A percentile compares a stretch with the other conserved stretches of the same genome.
phyloP scores from a whole-genome alignment of 192 early-diverging fungal species.

The Endogone sp. region DNA sequence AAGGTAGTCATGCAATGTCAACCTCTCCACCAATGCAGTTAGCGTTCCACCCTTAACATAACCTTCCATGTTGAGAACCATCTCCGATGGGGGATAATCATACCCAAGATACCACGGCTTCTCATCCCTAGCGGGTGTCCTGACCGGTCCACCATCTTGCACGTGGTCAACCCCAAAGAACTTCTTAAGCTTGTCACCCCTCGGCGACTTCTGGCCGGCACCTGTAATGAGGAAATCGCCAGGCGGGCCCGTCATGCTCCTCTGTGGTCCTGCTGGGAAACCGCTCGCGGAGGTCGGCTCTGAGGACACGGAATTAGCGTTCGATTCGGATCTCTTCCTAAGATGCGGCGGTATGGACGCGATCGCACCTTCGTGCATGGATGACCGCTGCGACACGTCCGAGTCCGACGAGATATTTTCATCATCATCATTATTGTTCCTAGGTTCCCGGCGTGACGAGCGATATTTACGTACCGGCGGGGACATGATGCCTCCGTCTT shows the following conservation, averaged over 20 bases:
- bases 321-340: slow-evolving; percentile 4
- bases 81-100: slow-evolving; percentile 67
- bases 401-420: slow-evolving; percentile 12
- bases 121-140: slow-evolving; percentile 16
- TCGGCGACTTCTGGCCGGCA: slow-evolving; percentile 6
- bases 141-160: slow-evolving; percentile 9
- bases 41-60: slow-evolving; percentile 90
- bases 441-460: neutral
- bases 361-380: neutral
- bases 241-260: neutral
- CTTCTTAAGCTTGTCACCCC: slow-evolving; percentile 40
- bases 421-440: slow-evolving; percentile 7
- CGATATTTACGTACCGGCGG: neutral
- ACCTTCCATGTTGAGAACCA: slow-evolving; percentile 84
- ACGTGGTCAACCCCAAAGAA: slow-evolving; percentile 59
- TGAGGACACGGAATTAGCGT: neutral
- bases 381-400: slow-evolving; percentile 8
- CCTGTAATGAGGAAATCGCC: slow-evolving; percentile 3
- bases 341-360: neutral
- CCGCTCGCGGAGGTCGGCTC: neutral
- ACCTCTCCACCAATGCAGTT: slow-evolving; percentile 76
- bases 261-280: neutral
- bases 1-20: slow-evolving; percentile 83
- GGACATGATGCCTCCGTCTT: neutral
- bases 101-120: slow-evolving; percentile 80